Evolutionary conservation across 2,329 filamentous ascomycete genomes (phyloP), one percentile per base, ranked within the genome.

Genomic region (Orbilia brochopaga): DNA sequence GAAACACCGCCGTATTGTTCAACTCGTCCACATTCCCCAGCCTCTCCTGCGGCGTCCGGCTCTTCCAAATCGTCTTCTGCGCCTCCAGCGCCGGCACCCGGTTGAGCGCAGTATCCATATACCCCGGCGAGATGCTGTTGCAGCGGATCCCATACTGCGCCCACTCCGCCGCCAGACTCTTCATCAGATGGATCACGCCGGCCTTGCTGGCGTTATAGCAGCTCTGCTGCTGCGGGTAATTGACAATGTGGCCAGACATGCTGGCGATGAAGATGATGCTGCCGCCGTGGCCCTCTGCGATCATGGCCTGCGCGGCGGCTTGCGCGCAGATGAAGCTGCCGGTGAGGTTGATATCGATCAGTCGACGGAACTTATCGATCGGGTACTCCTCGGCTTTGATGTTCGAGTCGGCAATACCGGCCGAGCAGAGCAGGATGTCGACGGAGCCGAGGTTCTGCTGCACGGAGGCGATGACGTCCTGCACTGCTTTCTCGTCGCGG

Each of bases 121-220:
- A 93, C 30, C 90, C 90, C 19, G 90, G 90, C 5, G 87, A 90
- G 80, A 93, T 91, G 80, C 86, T 88, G 84, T 94, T 94, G 77
- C 92, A 90, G 40, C 90, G 88, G 78, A 93, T 91, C 76, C 85
- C 84, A 80, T 91, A 85, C 81, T 90, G 89, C 77, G 90, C 89
- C 90, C 90, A 93, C 81, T 94, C 90, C 62, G 90, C 89, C 48
- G 89, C 90, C 23, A 94, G 85, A 2, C 89, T 91, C 83, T 90
- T 91, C 80, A 86, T 88, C 59, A 92, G 85, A 81, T 90, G 88
- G 75, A 91, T 85, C 40, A 92, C 88, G 76, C 87, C 90, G 15
- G 90, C 89, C 85, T 92, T 92, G 80, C 88, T 90, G 30, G 89
- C 89, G 78, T 92, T 92, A 85, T 93, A 93, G 80, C 88, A 90